These are phyloP conservation scores for Rhodotorula diobovata DNA, from an alignment of 768 basidiomycete species.

Conservation along the genomic window DNA sequence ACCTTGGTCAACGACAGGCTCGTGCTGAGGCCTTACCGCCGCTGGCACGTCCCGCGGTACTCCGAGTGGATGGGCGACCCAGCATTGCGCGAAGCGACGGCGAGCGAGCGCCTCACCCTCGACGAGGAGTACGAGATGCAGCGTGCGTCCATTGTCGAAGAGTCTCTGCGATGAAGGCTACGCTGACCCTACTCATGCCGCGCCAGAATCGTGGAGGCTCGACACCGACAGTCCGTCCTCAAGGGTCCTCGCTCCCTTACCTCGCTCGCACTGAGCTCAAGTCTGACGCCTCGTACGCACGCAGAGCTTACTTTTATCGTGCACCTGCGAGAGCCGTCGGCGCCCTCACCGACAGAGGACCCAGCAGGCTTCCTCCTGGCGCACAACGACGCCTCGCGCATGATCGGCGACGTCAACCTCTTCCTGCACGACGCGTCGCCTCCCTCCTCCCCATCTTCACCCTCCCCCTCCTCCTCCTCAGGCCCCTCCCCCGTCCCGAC, in stretches of 20 bases:
- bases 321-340: conserved; percentile 53
- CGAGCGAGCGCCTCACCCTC: conserved; percentile 73
- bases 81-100: conserved; percentile 68
- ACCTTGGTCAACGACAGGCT: conserved; percentile 64
- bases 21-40: conserved; percentile 75
- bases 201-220: conserved; percentile 75
- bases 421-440: conserved; percentile 62
- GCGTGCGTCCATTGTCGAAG: conserved; percentile 52
- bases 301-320: conserved; percentile 85
- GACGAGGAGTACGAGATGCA: conserved; percentile 88
- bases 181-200: not conserved
- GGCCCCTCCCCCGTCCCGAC: conserved; percentile 48
- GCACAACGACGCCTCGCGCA: conserved; percentile 53
- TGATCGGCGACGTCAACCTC: conserved; percentile 90
- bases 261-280: not conserved
- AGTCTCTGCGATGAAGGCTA: not conserved
- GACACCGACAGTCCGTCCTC: conserved; percentile 69
- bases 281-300: not conserved
- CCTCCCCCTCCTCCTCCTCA: conserved; percentile 36
- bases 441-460: not conserved
- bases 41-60: conserved; percentile 67
- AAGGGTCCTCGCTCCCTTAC: not conserved
- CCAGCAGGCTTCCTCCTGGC: conserved; percentile 18
- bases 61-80: conserved; percentile 81
- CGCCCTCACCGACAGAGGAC: conserved; percentile 30